phyloP scores from a whole-genome alignment of 306 rosid species.

The Fragaria vesca region DNA sequence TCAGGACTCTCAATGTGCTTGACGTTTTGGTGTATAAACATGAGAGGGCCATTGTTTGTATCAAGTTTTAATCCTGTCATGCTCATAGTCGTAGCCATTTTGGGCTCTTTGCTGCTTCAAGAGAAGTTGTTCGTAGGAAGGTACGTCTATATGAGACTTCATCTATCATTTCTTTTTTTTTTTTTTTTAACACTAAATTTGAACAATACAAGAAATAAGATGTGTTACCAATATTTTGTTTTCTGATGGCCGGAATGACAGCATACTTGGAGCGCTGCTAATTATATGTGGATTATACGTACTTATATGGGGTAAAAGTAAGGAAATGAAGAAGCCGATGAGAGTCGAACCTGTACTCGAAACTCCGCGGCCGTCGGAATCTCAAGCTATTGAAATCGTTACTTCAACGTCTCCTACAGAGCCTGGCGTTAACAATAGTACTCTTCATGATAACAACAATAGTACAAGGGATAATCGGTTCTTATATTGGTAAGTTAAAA shows the following conservation, averaged over 20 bases:
- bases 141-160: background rate
- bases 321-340: background rate
- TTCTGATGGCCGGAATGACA: background rate
- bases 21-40: slow-evolving; percentile 22
- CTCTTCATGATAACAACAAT: background rate
- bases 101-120: slow-evolving; percentile 19
- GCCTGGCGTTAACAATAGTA: background rate
- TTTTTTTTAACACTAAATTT: background rate
- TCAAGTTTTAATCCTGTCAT: slow-evolving; percentile 21
- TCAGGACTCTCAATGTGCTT: slow-evolving; percentile 16
- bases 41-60: slow-evolving; percentile 33
- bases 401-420: background rate
- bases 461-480: background rate
- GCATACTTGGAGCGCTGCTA: slow-evolving; percentile 3
- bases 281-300: background rate
- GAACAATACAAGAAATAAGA: background rate
- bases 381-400: background rate
- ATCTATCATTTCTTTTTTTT: background rate
- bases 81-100: slow-evolving; percentile 19
- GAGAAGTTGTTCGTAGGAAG: slow-evolving; percentile 26
- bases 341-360: background rate
- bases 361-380: background rate
- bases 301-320: background rate
- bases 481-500: background rate
- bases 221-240: background rate